Evolutionary conservation across 768 basidiomycete species (phyloP).

Genomic region (Lanmaoa rubissima): DNA sequence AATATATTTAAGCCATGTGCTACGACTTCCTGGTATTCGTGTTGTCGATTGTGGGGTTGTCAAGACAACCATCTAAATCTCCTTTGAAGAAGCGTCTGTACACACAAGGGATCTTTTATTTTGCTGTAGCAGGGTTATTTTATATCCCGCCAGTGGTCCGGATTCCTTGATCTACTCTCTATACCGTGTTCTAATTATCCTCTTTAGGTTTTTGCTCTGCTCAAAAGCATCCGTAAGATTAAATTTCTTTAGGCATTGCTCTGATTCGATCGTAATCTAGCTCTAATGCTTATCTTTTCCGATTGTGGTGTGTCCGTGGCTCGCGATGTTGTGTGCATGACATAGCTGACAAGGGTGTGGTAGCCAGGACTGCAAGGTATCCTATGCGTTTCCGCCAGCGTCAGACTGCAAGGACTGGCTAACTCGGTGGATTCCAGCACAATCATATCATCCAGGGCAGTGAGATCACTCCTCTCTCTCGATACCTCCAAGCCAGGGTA

Average conservation of each 20-base stretch:
- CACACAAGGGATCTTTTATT: constrained; percentile 19
- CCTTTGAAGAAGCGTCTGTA: constrained; percentile 16
- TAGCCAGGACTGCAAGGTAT: constrained; percentile 15
- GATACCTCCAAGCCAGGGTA: too few species aligned
- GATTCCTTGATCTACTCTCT: not conserved
- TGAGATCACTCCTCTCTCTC: too few species aligned
- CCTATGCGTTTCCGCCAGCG: not conserved
- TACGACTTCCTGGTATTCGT: constrained; percentile 21
- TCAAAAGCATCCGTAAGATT: constrained; percentile 4
- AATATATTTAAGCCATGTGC: constrained; percentile 8
- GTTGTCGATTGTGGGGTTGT: constrained; percentile 18
- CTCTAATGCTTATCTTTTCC: not conserved
- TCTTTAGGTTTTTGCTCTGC: constrained; percentile 8
- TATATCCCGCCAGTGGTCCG: constrained; percentile 17
- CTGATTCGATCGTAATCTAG: constrained; percentile 1
- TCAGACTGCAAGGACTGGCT: too few species aligned
- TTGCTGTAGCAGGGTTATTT: constrained; percentile 7
- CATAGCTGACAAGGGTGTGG: not conserved
- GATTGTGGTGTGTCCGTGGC: constrained; percentile 1
- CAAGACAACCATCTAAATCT: constrained; percentile 3
- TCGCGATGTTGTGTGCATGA: not conserved
- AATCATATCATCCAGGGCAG: too few species aligned
- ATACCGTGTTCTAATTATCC: not conserved
- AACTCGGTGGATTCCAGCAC: too few species aligned
- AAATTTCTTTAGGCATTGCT: not conserved